phyloP scores from a whole-genome alignment of 441 rosid species.

The Corymbia calophylla region DNA sequence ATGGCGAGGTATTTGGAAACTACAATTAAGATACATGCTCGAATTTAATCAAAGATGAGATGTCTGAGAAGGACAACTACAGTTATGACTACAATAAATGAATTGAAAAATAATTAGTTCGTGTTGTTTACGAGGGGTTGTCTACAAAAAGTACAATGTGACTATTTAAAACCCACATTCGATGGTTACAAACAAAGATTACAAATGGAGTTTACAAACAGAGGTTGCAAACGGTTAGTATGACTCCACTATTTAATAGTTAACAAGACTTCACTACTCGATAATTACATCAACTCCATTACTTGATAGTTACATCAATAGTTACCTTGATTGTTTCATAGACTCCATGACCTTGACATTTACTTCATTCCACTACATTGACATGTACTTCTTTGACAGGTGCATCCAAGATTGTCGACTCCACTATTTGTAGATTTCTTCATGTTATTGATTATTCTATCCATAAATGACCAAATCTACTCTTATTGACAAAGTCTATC shows the following conservation, averaged over 20 bases:
- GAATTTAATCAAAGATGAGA: neutral
- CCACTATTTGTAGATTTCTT: neutral
- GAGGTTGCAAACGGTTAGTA: neutral
- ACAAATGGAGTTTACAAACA: neutral
- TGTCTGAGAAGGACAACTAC: neutral
- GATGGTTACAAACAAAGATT: neutral
- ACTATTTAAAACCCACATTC: neutral
- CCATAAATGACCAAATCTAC: neutral
- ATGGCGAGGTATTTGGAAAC: neutral
- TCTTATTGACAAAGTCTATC: neutral
- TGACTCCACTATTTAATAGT: neutral
- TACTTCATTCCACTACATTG: neutral
- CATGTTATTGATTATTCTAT: neutral
- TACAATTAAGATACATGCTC: no score
- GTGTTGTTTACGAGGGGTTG: neutral
- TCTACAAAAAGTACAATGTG: neutral
- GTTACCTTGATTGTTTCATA: neutral
- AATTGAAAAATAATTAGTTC: neutral
- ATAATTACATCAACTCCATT: neutral
- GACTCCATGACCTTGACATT: neutral
- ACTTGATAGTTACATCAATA: neutral
- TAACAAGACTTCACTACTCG: neutral
- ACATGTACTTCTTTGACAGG: neutral
- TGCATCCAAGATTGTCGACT: neutral
- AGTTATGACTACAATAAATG: neutral